Evolutionary conservation across 2,329 filamentous ascomycete species (phyloP).

Genomic region (Didymella pomorum): DNA sequence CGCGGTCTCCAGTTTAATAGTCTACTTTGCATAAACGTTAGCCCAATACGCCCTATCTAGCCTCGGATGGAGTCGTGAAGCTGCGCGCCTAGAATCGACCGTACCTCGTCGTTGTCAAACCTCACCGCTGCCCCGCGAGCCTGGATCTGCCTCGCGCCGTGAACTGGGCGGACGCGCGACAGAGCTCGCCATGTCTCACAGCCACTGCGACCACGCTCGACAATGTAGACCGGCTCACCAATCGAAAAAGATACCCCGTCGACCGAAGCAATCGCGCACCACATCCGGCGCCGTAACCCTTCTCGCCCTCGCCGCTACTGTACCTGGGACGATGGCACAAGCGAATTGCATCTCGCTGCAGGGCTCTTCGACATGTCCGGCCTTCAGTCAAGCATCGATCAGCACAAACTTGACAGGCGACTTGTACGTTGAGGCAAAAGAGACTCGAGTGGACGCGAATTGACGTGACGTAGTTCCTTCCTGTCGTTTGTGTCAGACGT

Average conservation of each 20-base stretch:
- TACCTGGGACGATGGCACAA: constrained; percentile 50
- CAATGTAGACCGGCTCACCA: constrained; percentile 7
- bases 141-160: constrained; percentile 21
- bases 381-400: constrained; percentile 76
- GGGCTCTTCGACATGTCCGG: constrained; percentile 74
- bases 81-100: constrained; percentile 40
- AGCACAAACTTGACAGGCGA: constrained; percentile 69
- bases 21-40: constrained; percentile 25
- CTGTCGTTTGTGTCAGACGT: constrained; percentile 80
- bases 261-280: constrained; percentile 33
- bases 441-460: constrained; percentile 28
- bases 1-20: constrained; percentile 29
- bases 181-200: constrained; percentile 18
- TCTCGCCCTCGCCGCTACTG: constrained; percentile 40
- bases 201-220: constrained; percentile 8
- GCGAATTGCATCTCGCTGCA: constrained; percentile 70
- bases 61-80: constrained; percentile 46
- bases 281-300: constrained; percentile 28
- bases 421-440: constrained; percentile 63
- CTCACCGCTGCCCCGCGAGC: constrained; percentile 24
- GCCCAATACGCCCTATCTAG: constrained; percentile 16
- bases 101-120: constrained; percentile 27
- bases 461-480: constrained; percentile 71
- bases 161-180: constrained; percentile 19
- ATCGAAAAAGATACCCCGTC: constrained; percentile 22